phyloP scores from a whole-genome alignment of 768 basidiomycete genomes.

The Rhodotorula taiwanensis region DNA sequence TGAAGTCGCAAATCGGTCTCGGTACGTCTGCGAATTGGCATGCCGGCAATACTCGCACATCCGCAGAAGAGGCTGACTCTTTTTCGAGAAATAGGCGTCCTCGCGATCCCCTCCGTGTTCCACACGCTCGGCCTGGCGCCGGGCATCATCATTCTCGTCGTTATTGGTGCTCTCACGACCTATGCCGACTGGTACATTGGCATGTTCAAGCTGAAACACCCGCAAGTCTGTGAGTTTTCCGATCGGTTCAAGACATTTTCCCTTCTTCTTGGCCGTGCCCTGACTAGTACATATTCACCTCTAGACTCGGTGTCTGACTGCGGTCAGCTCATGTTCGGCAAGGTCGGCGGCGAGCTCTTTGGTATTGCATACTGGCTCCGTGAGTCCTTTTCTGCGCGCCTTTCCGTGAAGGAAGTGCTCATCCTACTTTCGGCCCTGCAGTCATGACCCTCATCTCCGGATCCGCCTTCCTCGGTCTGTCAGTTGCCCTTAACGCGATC shows the following conservation, averaged over 20 bases:
- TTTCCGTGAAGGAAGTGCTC: too few species aligned
- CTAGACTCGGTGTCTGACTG: conserved; percentile 26
- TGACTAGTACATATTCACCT: neutral
- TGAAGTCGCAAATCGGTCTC: conserved; percentile 23
- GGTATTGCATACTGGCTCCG: conserved; percentile 26
- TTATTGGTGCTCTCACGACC: conserved; percentile 11
- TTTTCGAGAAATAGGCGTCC: conserved; percentile 2
- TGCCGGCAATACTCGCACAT: neutral
- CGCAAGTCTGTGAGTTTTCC: conserved; percentile 19
- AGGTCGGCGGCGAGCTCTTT: conserved; percentile 20
- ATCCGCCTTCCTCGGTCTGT: conserved; percentile 42
- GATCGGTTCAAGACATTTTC: too few species aligned
- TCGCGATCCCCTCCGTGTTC: conserved; percentile 22
- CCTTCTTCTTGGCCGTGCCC: neutral
- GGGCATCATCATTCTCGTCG: conserved; percentile 22
- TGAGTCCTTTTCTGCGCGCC: neutral
- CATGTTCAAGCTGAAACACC: conserved; percentile 22
- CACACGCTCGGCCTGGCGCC: conserved; percentile 25
- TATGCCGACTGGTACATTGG: conserved; percentile 25
- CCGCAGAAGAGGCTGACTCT: neutral
- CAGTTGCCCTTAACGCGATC: conserved; percentile 46
- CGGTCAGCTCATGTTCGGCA: conserved; percentile 16
- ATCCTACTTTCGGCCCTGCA: neutral
- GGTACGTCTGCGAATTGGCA: too few species aligned
- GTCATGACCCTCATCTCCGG: conserved; percentile 39